These are phyloP conservation scores for Cryptosporidium sp. DNA, from an alignment of 169 alveolate genomes.

Conservation along the genomic window DNA sequence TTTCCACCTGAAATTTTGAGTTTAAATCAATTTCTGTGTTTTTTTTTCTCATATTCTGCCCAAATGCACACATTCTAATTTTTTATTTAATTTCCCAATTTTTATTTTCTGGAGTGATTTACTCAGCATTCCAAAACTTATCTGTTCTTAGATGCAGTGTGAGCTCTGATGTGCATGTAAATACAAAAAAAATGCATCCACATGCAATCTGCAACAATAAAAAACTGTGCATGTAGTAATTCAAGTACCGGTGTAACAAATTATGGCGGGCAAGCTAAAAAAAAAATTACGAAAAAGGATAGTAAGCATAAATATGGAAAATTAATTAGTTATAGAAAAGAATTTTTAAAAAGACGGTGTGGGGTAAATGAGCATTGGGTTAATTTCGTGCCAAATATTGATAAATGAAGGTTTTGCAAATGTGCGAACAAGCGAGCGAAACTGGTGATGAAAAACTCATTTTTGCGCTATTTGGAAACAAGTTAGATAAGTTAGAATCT, in stretches of 20 bases:
- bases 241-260: constrained; percentile 29
- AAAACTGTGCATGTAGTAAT: constrained; percentile 14
- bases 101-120: not conserved
- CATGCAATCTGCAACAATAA: not conserved
- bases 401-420: not conserved
- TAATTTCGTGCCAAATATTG: not conserved
- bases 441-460: not conserved
- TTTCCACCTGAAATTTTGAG: no score
- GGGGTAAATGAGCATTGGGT: not conserved
- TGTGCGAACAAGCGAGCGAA: not conserved
- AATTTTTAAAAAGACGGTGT: not conserved
- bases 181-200: not conserved
- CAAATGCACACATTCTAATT: not conserved
- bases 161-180: not conserved
- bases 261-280: not conserved
- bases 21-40: no score
- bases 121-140: not conserved
- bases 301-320: not conserved
- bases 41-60: not conserved
- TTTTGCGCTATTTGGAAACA: constrained; percentile 10
- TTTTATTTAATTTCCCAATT: not conserved
- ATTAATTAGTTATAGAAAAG: not conserved
- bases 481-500: constrained; percentile 2
- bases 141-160: not conserved
- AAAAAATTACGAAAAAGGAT: not conserved